Conservation (phyloP, 2,329 filamentous ascomycete species). For the Claviceps sp. region DNA sequence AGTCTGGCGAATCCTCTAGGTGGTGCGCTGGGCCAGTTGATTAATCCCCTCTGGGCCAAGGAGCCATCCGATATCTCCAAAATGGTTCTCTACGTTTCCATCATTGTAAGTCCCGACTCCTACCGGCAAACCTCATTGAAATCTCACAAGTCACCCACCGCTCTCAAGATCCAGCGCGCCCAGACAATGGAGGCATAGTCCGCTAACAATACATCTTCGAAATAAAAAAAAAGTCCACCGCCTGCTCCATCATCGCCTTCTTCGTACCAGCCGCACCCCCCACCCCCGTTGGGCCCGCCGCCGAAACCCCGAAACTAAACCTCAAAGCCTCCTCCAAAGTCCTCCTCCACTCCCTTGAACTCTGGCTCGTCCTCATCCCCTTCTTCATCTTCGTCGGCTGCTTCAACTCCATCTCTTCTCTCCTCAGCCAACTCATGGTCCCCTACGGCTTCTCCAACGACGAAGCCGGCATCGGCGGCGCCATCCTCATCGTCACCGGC, state of each 20-base stretch:
- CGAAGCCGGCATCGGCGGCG: conserved; percentile 80
- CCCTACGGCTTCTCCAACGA: conserved; percentile 78
- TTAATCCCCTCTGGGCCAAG: conserved; percentile 65
- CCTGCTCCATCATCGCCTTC: conserved; percentile 58
- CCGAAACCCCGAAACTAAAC: conserved; percentile 41
- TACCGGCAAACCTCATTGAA: neutral
- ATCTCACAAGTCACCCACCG: neutral
- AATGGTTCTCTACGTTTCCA: conserved; percentile 73
- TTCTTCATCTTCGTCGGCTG: conserved; percentile 77
- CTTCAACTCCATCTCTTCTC: conserved; percentile 83
- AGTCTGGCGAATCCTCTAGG: conserved; percentile 84
- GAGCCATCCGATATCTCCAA: conserved; percentile 53
- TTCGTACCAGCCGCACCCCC: conserved; percentile 68
- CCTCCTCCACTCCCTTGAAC: conserved; percentile 47
- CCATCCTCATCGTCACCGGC: conserved; percentile 77
- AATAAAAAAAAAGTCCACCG: conserved; percentile 19
- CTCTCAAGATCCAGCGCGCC: neutral
- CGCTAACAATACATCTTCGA: neutral
- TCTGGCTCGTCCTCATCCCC: conserved; percentile 71
- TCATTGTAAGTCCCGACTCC: conserved; percentile 48
- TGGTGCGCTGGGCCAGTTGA: conserved; percentile 74
- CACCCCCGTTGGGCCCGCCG: conserved; percentile 60
- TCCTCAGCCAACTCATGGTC: conserved; percentile 79
- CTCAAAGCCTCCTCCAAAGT: conserved; percentile 38
- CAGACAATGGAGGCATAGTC: too few relatives aligned